These are phyloP conservation scores for Penicillium parvum DNA, from an alignment of 495 filamentous ascomycete genomes.

Conservation along the genomic window DNA sequence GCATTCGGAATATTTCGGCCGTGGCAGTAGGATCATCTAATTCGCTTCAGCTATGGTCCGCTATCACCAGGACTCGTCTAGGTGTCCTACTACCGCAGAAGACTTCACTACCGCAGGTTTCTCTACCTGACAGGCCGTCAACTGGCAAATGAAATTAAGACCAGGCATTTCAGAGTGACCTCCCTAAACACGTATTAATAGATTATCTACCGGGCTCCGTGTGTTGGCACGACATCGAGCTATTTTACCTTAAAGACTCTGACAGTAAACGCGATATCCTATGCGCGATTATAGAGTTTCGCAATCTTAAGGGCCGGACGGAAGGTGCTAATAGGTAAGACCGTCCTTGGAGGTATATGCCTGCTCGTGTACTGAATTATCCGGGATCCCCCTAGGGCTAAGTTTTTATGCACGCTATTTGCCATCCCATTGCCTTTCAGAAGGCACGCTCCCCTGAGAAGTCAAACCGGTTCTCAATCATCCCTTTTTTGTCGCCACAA, in stretches of 20 bases:
- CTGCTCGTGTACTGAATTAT: constrained; percentile 6
- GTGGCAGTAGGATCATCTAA: constrained; percentile 28
- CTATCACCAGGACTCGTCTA: constrained; percentile 26
- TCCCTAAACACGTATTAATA: constrained; percentile 18
- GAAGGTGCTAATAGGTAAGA: constrained; percentile 1
- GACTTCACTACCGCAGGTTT: too few species aligned
- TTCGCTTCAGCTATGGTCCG: constrained; percentile 28
- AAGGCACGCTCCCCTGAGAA: too few species aligned
- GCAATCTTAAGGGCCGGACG: constrained; percentile 27
- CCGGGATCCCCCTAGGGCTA: background rate
- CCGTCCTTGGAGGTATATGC: background rate
- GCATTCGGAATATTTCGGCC: constrained; percentile 23
- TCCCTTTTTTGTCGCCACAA: too few species aligned
- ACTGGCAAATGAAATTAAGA: constrained; percentile 16
- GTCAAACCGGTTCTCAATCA: too few species aligned
- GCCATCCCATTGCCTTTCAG: too few species aligned
- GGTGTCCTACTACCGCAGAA: constrained; percentile 26
- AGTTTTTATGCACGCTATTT: constrained; percentile 25
- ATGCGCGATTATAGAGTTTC: constrained; percentile 26
- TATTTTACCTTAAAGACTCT: constrained; percentile 25
- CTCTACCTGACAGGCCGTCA: constrained; percentile 9
- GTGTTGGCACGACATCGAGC: constrained; percentile 28
- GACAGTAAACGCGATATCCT: constrained; percentile 26
- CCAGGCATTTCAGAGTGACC: constrained; percentile 24
- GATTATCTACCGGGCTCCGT: constrained; percentile 21